These are phyloP conservation scores for Marsdenia floribunda DNA, from an alignment of 257 asterid genomes.

Conservation along the genomic window DNA sequence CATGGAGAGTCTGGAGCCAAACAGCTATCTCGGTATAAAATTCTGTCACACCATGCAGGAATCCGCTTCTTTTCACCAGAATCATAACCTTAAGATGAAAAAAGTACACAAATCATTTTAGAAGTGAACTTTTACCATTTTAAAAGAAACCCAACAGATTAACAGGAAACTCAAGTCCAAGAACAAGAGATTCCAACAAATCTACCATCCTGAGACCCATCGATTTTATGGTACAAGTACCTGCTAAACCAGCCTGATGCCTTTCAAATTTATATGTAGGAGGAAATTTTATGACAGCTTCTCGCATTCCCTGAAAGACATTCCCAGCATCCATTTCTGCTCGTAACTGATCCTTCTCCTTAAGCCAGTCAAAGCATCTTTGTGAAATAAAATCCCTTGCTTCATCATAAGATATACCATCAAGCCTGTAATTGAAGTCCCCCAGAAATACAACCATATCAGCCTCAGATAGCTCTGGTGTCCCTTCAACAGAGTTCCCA, in stretches of 20 bases:
- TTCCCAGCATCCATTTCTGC: slow-evolving; percentile 92
- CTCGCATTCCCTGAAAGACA: slow-evolving; percentile 98
- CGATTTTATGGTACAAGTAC: slow-evolving; percentile 29
- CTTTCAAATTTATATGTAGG: slow-evolving; percentile 95
- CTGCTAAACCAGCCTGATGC: slow-evolving; percentile 93
- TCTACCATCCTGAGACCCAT: slow-evolving; percentile 3
- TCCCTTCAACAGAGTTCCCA: slow-evolving; percentile 46
- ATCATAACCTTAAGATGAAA: slow-evolving; percentile 66
- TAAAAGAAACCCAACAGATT: background rate
- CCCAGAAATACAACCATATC: slow-evolving; percentile 96
- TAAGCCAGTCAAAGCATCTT: slow-evolving; percentile 95
- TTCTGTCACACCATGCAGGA: slow-evolving; percentile 99
- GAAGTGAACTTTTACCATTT: background rate
- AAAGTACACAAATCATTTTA: background rate
- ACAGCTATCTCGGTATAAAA: slow-evolving; percentile 84
- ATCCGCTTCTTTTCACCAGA: slow-evolving; percentile 98
- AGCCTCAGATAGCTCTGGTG: slow-evolving; percentile 92
- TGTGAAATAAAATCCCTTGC: slow-evolving; percentile 96
- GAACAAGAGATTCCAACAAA: background rate
- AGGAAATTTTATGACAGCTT: slow-evolving; percentile 84
- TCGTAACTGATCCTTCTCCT: slow-evolving; percentile 84
- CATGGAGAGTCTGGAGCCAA: slow-evolving; percentile 57
- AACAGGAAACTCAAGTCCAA: background rate
- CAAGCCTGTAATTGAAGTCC: slow-evolving; percentile 91
- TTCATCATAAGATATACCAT: slow-evolving; percentile 87